Percentiles rank a stretch among this genome's conserved stretches.
Evolutionary conservation across 805 yeast genomes (phyloP).

Genomic region (Saccharomyces kudriavzevii): DNA sequence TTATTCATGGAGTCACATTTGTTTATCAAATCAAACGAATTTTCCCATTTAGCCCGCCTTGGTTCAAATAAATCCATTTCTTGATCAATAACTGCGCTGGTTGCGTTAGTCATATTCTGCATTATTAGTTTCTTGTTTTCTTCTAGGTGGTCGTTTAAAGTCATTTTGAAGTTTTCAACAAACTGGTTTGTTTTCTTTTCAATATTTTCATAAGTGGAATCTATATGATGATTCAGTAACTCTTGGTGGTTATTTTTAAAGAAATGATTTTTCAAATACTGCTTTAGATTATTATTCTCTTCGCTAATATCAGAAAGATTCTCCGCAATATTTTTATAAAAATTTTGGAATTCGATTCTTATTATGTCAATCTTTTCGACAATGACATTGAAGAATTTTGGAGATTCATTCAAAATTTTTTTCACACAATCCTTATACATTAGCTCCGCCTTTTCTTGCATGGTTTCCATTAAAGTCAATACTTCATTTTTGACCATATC

Average conservation of each 20-base stretch:
- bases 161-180: slow-evolving; percentile 14
- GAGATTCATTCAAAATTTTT: slow-evolving; percentile 18
- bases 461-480: slow-evolving; percentile 7
- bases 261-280: slow-evolving; percentile 24
- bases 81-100: slow-evolving; percentile 23
- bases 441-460: slow-evolving; percentile 15
- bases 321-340: slow-evolving; percentile 14
- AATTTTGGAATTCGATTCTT: slow-evolving; percentile 13
- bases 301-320: slow-evolving; percentile 27
- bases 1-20: slow-evolving; percentile 28
- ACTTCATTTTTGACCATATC: slow-evolving; percentile 16
- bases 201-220: slow-evolving; percentile 18
- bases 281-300: slow-evolving; percentile 26
- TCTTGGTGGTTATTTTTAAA: slow-evolving; percentile 25
- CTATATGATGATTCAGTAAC: slow-evolving; percentile 19
- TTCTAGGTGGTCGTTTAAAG: slow-evolving; percentile 18
- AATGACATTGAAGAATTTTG: slow-evolving; percentile 15
- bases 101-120: slow-evolving; percentile 21
- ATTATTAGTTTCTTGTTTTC: slow-evolving; percentile 20
- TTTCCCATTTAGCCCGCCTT: slow-evolving; percentile 24
- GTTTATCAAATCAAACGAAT: slow-evolving; percentile 26
- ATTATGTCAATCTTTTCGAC: slow-evolving; percentile 11
- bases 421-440: slow-evolving; percentile 20
- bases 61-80: slow-evolving; percentile 27
- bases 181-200: slow-evolving; percentile 18